Evolutionary conservation across 257 asterid genomes (phyloP), one percentile per base, ranked within the genome.

Genomic region (Euphrasia confusa): DNA sequence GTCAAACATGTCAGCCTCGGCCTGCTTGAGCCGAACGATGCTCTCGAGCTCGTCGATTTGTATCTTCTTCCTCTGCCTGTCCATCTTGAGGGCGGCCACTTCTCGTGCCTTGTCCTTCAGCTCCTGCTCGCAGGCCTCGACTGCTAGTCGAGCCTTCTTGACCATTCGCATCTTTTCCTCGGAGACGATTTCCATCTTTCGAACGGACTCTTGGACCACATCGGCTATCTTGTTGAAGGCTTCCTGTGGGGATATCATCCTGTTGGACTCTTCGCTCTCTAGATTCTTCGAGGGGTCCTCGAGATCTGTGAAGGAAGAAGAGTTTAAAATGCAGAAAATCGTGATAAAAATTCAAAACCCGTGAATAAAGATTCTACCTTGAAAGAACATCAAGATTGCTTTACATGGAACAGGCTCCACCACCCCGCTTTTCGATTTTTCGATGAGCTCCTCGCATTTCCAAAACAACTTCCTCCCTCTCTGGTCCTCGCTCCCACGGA

Each of bases 1-100:
- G 63, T 88, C 98, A 48, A 91, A 91, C 98, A 88, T 91, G 21
- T 84, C 95, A 5, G 95, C 95, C 68, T 91, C 98, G 1, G 95
- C 96, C 73, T 80, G 84, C 65, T 86, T 88, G 55, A 91, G 96
- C 64, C 95, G 77, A 60, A 86, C 88, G 2, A 91, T 86, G 58
- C 95, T 82, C 63, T 91, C 95, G 7, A 88, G 87, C 71, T 91
- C 95, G n/a, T 91, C 95, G 3, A 84, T 80, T 68, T 91, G 96
- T 54, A 77, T 79, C 84, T 82, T 88, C 73, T 84, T 88, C 63
- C 84, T 80, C 76, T 91, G 95, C 69, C 94, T 75, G 28, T 91
- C 98, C 84, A 83, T 68, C 76, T 91, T 81, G 5, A 91, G 83
- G 0, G 75, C 77, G 2, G 83, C 72, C 44, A 83, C 90, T 79